Conservation (phyloP, 1,284 basidiomycete genomes). For the Cutaneotrichosporon sp. region DNA sequence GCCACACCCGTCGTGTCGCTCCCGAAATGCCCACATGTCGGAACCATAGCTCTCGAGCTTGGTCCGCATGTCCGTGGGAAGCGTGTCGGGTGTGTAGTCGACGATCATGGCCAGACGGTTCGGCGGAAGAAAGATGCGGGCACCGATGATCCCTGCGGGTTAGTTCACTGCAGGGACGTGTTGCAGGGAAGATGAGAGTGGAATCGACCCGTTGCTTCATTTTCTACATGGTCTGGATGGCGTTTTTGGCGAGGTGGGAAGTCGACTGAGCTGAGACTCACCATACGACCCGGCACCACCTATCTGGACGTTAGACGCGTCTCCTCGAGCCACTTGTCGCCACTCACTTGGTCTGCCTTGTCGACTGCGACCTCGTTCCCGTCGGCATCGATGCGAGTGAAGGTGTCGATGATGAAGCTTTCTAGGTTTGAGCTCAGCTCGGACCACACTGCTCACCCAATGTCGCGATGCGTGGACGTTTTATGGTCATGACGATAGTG, state of each 20-base stretch:
- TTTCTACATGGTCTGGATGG: no score
- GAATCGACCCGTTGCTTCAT: no score
- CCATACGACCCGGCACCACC: slow-evolving; percentile 46
- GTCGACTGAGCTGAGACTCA: slow-evolving; percentile 11
- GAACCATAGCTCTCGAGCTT: slow-evolving; percentile 28
- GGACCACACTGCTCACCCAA: not conserved
- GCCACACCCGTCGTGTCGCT: slow-evolving; percentile 30
- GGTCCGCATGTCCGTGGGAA: slow-evolving; percentile 24
- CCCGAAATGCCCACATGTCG: slow-evolving; percentile 39
- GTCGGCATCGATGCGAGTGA: slow-evolving; percentile 32
- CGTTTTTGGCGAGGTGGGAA: not conserved
- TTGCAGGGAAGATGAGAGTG: not conserved
- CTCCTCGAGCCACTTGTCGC: rapidly evolving
- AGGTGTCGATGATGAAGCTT: slow-evolving; percentile 44
- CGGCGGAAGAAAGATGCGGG: slow-evolving; percentile 40
- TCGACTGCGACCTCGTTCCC: slow-evolving; percentile 29
- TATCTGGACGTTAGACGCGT: slow-evolving; percentile 25
- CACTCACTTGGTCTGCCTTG: slow-evolving; percentile 36
- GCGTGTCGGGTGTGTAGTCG: slow-evolving; percentile 30
- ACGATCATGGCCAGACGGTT: slow-evolving; percentile 38
- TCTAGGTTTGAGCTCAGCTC: slow-evolving; percentile 19
- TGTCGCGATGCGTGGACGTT: slow-evolving; percentile 8
- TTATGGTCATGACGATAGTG: not conserved
- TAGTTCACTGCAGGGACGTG: not conserved
- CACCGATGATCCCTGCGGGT: slow-evolving; percentile 37